Conservation (phyloP, 805 yeast genomes). For the Zygotorulaspora chibaensis region DNA sequence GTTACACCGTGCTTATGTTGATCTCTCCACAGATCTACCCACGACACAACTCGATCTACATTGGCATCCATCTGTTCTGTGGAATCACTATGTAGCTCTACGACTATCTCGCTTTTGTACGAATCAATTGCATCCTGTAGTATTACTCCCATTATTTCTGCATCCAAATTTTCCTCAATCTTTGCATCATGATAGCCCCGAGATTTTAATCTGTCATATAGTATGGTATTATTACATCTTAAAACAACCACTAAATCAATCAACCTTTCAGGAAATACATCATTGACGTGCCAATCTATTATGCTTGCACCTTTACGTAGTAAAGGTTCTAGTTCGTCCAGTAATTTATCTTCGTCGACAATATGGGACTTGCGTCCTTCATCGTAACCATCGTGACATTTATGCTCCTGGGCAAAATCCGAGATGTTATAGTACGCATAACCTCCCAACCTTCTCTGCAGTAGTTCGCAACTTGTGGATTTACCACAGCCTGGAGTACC, state of each 20-base stretch:
- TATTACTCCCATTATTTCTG: constrained; percentile 94
- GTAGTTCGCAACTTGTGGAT: constrained; percentile 32
- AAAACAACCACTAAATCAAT: constrained; percentile 90
- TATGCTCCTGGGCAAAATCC: constrained; percentile 72
- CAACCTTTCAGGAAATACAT: constrained; percentile 86
- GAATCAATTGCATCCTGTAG: constrained; percentile 81
- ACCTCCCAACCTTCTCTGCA: constrained; percentile 36
- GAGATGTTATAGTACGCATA: constrained; percentile 59
- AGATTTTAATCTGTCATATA: constrained; percentile 69
- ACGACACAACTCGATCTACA: constrained; percentile 64
- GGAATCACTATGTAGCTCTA: constrained; percentile 68
- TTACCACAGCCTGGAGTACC: constrained; percentile 77
- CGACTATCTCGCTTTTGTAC: constrained; percentile 75
- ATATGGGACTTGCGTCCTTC: constrained; percentile 78
- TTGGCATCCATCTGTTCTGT: constrained; percentile 80
- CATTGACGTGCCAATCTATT: constrained; percentile 97
- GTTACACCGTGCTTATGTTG: constrained; percentile 62
- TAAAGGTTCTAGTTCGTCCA: constrained; percentile 76
- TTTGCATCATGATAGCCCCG: constrained; percentile 79
- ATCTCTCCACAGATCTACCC: constrained; percentile 72
- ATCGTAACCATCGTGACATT: constrained; percentile 80
- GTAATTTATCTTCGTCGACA: constrained; percentile 85
- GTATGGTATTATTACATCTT: constrained; percentile 64
- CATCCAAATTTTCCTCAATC: constrained; percentile 87
- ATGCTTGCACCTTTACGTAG: constrained; percentile 82